phyloP scores from a whole-genome alignment of 2,329 filamentous ascomycete species.

The Xylaria multiplex region DNA sequence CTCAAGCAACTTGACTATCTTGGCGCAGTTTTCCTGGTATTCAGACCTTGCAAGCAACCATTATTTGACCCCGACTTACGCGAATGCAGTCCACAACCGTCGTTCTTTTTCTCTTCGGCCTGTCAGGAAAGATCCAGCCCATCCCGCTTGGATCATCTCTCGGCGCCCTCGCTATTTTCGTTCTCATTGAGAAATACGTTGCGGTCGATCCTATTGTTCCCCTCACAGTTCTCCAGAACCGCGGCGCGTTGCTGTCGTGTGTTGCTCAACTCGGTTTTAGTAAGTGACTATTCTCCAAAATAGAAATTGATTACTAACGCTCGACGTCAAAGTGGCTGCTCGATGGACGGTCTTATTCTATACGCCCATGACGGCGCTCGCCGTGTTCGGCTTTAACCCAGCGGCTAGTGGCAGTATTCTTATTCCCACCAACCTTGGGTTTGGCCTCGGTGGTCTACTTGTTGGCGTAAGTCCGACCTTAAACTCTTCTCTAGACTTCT shows the following conservation, averaged over 20 bases:
- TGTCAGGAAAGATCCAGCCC: constrained; percentile 70
- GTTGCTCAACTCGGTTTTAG: constrained; percentile 77
- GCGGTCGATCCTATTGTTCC: constrained; percentile 80
- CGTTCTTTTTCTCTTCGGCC: constrained; percentile 75
- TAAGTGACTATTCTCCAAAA: constrained; percentile 18
- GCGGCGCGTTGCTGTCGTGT: constrained; percentile 77
- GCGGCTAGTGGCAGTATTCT: constrained; percentile 79
- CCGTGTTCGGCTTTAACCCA: constrained; percentile 75
- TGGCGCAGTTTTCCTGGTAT: constrained; percentile 73
- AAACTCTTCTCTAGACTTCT: neutral
- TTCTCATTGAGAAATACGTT: constrained; percentile 70
- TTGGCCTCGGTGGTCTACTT: constrained; percentile 76
- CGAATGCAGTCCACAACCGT: constrained; percentile 66
- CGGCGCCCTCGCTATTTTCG: constrained; percentile 61
- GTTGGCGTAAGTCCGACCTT: constrained; percentile 63
- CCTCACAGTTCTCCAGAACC: constrained; percentile 72
- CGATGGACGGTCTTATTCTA: constrained; percentile 86
- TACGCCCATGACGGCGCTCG: constrained; percentile 80
- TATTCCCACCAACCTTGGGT: constrained; percentile 83
- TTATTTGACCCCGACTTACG: neutral
- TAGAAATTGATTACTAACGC: constrained; percentile 2
- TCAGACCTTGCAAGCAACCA: constrained; percentile 36
- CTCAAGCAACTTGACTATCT: constrained; percentile 78
- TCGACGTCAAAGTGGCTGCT: constrained; percentile 65
- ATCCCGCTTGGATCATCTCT: constrained; percentile 70